A percentile compares a stretch with the other conserved stretches of the same genome.
Conservation (phyloP, 371 early-diverging fungal genomes). For the Paraphysoderma sedebokerense region DNA sequence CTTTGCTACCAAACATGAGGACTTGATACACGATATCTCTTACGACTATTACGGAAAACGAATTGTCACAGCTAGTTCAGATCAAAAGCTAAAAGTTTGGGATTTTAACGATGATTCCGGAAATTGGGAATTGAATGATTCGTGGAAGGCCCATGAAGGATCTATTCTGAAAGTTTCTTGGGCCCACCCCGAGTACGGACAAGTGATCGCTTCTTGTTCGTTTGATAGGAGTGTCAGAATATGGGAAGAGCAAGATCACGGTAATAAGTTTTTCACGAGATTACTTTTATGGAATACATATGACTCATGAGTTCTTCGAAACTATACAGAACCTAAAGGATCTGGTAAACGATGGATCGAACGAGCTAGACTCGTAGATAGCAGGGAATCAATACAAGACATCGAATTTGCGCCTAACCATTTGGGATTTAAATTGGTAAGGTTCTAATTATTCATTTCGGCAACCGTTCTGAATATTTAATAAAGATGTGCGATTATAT, state of each 20-base stretch:
- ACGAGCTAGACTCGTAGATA: constrained; percentile 46
- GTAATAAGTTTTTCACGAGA: constrained; percentile 17
- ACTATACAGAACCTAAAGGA: constrained; percentile 7
- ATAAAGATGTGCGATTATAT: background rate
- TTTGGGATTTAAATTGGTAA: constrained; percentile 51
- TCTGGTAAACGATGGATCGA: constrained; percentile 50
- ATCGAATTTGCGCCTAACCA: constrained; percentile 75
- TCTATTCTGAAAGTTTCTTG: constrained; percentile 68
- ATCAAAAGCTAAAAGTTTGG: constrained; percentile 84
- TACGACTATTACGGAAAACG: constrained; percentile 87
- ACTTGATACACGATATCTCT: constrained; percentile 78
- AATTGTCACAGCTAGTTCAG: constrained; percentile 75
- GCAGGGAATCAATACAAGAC: constrained; percentile 59
- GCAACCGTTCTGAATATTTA: background rate
- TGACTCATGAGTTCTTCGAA: too few species aligned
- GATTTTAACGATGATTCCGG: constrained; percentile 48
- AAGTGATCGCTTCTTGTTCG: constrained; percentile 78
- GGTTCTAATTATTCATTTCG: background rate
- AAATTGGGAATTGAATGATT: constrained; percentile 61
- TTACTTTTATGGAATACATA: too few species aligned
- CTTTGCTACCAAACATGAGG: constrained; percentile 57
- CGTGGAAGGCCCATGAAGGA: constrained; percentile 83
- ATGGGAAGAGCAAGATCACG: constrained; percentile 73
- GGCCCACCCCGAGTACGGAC: constrained; percentile 89
- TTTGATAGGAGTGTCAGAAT: constrained; percentile 77